Evolutionary conservation across 1,284 basidiomycete species (phyloP).

Genomic region (Ganoderma boninense): DNA sequence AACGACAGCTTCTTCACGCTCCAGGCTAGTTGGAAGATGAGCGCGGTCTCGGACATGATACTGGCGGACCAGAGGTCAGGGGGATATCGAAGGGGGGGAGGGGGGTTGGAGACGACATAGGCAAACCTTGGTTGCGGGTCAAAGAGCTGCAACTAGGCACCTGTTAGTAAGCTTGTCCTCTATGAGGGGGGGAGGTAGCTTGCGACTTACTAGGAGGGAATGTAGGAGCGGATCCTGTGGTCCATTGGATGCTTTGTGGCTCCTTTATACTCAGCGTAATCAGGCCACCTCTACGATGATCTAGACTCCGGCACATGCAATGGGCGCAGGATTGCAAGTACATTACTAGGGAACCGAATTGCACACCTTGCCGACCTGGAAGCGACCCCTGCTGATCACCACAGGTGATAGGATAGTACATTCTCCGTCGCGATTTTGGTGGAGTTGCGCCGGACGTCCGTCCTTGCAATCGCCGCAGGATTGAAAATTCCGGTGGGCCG

Average conservation of each 20-base stretch:
- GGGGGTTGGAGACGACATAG: neutral
- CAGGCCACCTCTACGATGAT: neutral
- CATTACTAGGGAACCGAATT: neutral
- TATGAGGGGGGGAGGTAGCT: neutral
- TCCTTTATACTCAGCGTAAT: neutral
- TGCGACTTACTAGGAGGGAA: neutral
- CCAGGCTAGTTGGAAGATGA: conserved; percentile 12
- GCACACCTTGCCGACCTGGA: neutral
- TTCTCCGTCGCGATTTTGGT: neutral
- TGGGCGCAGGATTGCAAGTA: neutral
- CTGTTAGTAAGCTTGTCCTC: neutral
- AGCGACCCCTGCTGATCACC: neutral
- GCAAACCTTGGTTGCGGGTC: neutral
- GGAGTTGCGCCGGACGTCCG: neutral
- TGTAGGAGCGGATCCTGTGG: neutral
- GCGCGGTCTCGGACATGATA: conserved; percentile 7
- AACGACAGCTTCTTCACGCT: conserved; percentile 3
- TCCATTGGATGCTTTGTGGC: neutral
- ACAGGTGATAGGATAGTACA: neutral
- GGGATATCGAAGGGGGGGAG: neutral
- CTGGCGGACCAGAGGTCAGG: neutral
- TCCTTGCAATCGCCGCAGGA: neutral
- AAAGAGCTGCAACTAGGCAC: neutral
- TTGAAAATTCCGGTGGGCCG: neutral
- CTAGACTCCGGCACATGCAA: neutral